Conservation (phyloP, 2,329 filamentous ascomycete genomes). For the Colletotrichum shisoi region DNA sequence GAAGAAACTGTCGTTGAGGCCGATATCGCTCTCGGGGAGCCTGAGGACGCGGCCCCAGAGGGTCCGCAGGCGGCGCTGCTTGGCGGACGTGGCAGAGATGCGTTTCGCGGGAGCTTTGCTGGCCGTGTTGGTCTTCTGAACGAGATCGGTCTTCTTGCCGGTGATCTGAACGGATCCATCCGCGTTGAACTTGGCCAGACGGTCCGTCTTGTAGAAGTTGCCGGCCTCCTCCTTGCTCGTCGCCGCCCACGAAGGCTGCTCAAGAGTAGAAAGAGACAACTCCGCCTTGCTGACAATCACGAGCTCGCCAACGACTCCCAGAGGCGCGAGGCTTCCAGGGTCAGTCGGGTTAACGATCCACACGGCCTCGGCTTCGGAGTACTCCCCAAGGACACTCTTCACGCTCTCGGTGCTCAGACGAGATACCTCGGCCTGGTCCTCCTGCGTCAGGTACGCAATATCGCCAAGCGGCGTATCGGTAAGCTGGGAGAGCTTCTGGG, state of each 20-base stretch:
- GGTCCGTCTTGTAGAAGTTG: constrained; percentile 52
- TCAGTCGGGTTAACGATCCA: constrained; percentile 55
- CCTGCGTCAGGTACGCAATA: constrained; percentile 48
- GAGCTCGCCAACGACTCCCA: constrained; percentile 56
- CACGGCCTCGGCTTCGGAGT: constrained; percentile 44
- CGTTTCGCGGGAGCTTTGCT: constrained; percentile 43
- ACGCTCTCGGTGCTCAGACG: constrained; percentile 43
- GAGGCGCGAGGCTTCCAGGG: constrained; percentile 49
- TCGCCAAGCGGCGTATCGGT: constrained; percentile 47
- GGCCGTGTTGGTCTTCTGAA: constrained; percentile 25
- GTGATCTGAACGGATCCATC: constrained; percentile 47
- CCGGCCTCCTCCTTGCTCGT: constrained; percentile 37
- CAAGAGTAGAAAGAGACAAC: constrained; percentile 43
- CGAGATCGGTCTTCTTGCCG: constrained; percentile 40
- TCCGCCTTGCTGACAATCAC: constrained; percentile 49
- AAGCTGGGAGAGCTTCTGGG: constrained; percentile 57
- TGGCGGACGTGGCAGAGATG: constrained; percentile 52
- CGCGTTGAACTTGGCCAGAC: constrained; percentile 51
- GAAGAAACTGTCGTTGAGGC: constrained; percentile 67
- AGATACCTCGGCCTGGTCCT: constrained; percentile 48
- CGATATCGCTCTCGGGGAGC: constrained; percentile 56
- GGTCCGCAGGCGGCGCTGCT: constrained; percentile 55
- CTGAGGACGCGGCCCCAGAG: constrained; percentile 60
- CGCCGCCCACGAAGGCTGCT: constrained; percentile 46
- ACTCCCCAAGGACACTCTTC: constrained; percentile 42